phyloP scores from a whole-genome alignment of 352 stramenopile species.

The Globisporangium nunn region DNA sequence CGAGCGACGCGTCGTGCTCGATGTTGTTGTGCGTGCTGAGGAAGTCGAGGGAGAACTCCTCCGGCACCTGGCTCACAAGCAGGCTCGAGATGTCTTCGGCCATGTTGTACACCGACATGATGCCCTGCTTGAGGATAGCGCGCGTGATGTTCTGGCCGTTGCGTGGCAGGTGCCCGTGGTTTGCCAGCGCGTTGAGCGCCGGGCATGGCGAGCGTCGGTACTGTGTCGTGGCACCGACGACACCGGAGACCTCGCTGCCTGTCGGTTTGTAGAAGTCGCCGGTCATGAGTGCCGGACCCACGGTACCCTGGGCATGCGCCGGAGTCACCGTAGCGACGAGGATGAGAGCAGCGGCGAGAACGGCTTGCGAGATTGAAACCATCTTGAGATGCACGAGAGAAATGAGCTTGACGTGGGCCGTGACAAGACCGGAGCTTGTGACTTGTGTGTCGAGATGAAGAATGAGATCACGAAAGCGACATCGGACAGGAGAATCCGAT shows the following conservation, averaged over 20 bases:
- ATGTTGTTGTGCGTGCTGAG: constrained; percentile 28
- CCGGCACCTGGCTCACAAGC: constrained; percentile 5
- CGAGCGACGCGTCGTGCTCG: constrained; percentile 41
- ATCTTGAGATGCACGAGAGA: too few relatives aligned
- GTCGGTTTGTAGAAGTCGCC: too few relatives aligned
- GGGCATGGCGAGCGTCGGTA: constrained; percentile 29
- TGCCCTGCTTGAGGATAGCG: constrained; percentile 6
- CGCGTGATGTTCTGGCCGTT: constrained; percentile 17
- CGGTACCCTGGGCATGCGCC: too few relatives aligned
- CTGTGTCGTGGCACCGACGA: constrained; percentile 7
- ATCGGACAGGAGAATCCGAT: too few relatives aligned
- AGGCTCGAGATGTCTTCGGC: constrained; percentile 6
- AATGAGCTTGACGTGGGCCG: too few relatives aligned
- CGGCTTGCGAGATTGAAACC: too few relatives aligned
- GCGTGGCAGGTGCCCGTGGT: constrained; percentile 26
- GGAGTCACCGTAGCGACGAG: too few relatives aligned
- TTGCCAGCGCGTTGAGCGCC: constrained; percentile 28
- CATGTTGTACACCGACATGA: constrained; percentile 17
- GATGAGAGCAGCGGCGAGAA: too few relatives aligned
- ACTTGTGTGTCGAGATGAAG: too few relatives aligned
- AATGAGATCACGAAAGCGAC: too few relatives aligned
- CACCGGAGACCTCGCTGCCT: constrained; percentile 9
- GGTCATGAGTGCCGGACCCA: too few relatives aligned
- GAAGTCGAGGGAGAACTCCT: constrained; percentile 7
- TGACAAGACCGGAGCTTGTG: too few relatives aligned